Evolutionary conservation across 2,329 filamentous ascomycete species (phyloP).

Genomic region (Blastomyces gilchristii): DNA sequence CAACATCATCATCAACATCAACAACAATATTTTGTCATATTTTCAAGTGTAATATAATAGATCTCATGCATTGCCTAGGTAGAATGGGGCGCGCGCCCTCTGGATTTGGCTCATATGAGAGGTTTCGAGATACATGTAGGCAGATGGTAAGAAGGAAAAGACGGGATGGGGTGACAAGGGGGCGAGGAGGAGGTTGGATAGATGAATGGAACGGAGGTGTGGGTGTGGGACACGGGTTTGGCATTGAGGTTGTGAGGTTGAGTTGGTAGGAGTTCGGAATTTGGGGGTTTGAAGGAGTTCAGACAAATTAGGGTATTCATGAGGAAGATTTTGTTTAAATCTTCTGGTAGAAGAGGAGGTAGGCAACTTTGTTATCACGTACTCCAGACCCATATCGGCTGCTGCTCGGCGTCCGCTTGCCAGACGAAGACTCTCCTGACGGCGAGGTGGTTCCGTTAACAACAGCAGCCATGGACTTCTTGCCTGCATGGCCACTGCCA

Average conservation of each 20-base stretch:
- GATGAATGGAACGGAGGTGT: neutral
- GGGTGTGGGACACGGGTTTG: neutral
- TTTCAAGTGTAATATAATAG: neutral
- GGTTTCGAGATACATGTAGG: neutral
- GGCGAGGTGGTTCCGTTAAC: slow-evolving; percentile 55
- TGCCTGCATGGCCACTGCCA: slow-evolving; percentile 40
- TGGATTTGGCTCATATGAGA: neutral
- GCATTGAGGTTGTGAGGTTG: neutral
- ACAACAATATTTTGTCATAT: neutral
- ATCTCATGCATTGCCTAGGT: neutral
- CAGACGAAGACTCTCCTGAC: slow-evolving; percentile 42
- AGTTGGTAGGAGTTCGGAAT: neutral
- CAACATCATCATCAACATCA: neutral
- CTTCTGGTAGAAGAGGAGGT: slow-evolving; percentile 88
- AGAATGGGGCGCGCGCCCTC: neutral
- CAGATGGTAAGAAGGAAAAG: neutral
- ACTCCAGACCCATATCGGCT: slow-evolving; percentile 44
- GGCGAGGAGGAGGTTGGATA: neutral
- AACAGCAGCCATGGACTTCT: slow-evolving; percentile 58
- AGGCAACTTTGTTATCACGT: slow-evolving; percentile 94
- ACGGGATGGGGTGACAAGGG: neutral
- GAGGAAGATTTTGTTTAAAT: slow-evolving; percentile 31
- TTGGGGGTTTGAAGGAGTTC: neutral
- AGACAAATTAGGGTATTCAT: neutral
- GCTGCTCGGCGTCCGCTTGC: slow-evolving; percentile 45